These are phyloP conservation scores for Silene vulgaris DNA, from an alignment of 179 eudicot genomes.

Conservation along the genomic window DNA sequence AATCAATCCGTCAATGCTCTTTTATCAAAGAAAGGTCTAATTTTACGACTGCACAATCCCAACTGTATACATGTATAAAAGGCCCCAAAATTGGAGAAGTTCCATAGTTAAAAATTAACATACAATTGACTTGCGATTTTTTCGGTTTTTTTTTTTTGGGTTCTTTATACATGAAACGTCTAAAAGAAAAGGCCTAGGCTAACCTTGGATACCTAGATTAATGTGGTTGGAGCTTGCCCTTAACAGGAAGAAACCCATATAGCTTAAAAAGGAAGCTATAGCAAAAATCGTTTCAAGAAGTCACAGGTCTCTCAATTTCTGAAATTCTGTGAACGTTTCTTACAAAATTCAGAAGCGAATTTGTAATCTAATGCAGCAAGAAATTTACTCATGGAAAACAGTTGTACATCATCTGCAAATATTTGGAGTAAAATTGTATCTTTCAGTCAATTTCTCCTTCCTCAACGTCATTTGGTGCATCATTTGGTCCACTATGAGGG, in stretches of 20 bases:
- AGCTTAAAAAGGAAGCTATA: conserved; percentile 5
- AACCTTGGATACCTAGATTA: conserved; percentile 14
- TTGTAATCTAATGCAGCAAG: conserved; percentile 19
- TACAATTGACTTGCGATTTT: conserved; percentile 24
- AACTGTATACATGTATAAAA: conserved; percentile 10
- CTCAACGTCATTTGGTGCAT: conserved; percentile 31
- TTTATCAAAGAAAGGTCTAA: too few species aligned
- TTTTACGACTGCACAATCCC: too few species aligned
- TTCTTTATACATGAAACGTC: conserved; percentile 24
- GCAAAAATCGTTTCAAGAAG: conserved; percentile 16
- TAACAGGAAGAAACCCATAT: background rate
- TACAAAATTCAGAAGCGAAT: conserved; percentile 13
- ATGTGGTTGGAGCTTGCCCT: conserved; percentile 10
- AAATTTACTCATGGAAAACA: conserved; percentile 20
- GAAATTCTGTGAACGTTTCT: conserved; percentile 13
- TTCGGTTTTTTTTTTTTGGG: background rate
- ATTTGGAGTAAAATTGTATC: background rate
- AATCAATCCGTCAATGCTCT: too few species aligned
- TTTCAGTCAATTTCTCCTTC: conserved; percentile 42
- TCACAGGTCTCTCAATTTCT: conserved; percentile 14
- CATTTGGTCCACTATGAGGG: conserved; percentile 25
- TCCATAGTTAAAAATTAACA: conserved; percentile 18
- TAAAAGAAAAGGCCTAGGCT: conserved; percentile 18
- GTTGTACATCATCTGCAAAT: conserved; percentile 17
- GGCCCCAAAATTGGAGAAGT: conserved; percentile 20